phyloP scores from a whole-genome alignment of 495 filamentous ascomycete species.

The Podospora comata region DNA sequence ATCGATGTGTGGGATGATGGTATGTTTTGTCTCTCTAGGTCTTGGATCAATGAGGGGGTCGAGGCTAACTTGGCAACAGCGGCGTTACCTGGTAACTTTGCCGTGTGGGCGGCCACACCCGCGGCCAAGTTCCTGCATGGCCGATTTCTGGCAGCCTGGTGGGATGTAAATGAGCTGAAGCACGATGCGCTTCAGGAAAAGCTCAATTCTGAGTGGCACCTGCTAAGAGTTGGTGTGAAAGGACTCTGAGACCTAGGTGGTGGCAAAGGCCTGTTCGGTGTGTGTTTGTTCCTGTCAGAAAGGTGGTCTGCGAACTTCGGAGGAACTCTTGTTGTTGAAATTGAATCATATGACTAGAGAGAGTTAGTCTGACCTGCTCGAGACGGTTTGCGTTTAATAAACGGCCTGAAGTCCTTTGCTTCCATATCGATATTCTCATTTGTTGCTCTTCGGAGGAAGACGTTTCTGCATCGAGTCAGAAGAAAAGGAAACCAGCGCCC shows the following conservation, averaged over 20 bases:
- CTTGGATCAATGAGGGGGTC: background rate
- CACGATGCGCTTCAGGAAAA: background rate
- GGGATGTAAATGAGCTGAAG: conserved; percentile 55
- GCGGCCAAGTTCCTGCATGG: conserved; percentile 55
- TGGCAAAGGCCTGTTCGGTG: background rate
- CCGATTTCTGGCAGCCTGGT: conserved; percentile 46
- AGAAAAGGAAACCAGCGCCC: no score
- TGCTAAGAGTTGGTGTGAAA: conserved; percentile 16
- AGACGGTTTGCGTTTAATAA: background rate
- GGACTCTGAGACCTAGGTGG: background rate
- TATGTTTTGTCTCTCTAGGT: conserved; percentile 19
- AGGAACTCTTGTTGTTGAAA: background rate
- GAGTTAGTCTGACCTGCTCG: background rate
- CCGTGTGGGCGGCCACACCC: conserved; percentile 48
- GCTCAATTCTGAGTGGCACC: conserved; percentile 9
- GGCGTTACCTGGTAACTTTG: conserved; percentile 44
- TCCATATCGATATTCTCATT: no score
- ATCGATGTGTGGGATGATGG: conserved; percentile 36
- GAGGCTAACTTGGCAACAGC: conserved; percentile 7
- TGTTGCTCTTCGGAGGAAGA: no score
- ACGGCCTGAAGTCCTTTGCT: no score
- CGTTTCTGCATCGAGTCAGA: no score
- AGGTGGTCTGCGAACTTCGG: background rate
- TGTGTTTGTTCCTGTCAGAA: background rate
- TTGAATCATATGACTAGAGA: background rate